A percentile compares a stretch with the other conserved stretches of the same genome.
These are phyloP conservation scores for Volvox africanus DNA, from an alignment of 139 green algal genomes.

Conservation along the genomic window DNA sequence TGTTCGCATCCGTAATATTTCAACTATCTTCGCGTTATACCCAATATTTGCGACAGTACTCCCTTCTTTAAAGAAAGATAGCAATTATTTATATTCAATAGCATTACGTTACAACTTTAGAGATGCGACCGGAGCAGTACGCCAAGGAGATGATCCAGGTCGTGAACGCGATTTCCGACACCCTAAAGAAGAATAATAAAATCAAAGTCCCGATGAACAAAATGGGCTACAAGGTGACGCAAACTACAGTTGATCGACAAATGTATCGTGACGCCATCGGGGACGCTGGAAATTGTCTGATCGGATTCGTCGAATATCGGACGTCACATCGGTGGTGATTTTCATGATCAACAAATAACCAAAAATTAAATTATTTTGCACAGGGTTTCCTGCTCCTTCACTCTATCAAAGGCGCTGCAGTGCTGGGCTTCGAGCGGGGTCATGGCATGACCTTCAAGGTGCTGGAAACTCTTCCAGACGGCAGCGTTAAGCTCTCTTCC, in stretches of 20 bases:
- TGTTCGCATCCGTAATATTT: no score
- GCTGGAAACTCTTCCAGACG: background rate
- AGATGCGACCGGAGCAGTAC: background rate
- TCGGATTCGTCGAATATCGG: background rate
- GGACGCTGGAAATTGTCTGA: no score
- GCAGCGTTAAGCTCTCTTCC: background rate
- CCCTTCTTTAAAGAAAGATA: no score
- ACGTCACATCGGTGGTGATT: no score
- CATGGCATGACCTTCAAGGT: slow-evolving; percentile 14
- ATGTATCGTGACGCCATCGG: background rate
- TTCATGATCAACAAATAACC: background rate
- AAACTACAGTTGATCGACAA: background rate
- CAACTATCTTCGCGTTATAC: no score
- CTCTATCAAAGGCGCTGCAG: slow-evolving; percentile 10
- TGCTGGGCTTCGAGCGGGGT: slow-evolving; percentile 10
- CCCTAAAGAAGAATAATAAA: background rate
- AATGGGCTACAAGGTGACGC: background rate
- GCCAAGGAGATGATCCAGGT: background rate
- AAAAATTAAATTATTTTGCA: background rate
- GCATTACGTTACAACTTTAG: no score
- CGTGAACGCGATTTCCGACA: background rate
- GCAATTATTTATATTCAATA: no score
- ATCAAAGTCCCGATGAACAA: background rate
- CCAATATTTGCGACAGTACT: no score
- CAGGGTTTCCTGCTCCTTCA: slow-evolving; percentile 8